Base-by-base conservation (phyloP, 2,329 filamentous ascomycete species). In the Apiospora koreana region DNA sequence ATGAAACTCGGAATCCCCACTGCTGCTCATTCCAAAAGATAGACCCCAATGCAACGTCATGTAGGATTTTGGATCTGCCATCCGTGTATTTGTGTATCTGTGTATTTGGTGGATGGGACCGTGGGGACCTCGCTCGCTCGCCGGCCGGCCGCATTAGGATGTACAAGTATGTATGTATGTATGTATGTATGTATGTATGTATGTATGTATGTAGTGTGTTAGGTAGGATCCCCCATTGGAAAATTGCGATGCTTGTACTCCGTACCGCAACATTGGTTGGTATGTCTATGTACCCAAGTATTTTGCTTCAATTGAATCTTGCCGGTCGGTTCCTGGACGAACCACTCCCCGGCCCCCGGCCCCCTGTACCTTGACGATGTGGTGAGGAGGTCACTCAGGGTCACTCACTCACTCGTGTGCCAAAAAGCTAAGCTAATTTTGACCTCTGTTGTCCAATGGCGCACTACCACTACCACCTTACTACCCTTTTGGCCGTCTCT, bases 41-140 rank as follows among this genome's bases (percentile, higher is more conserved):
- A 35, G 8, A 1, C 2, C 8, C 8, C 16, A 9, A 10, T 58
- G 50, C 54, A 38, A 62, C 54, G 54, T 23, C 28, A 62, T 35
- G 54, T 62, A n/a, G 54, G 54, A 38, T 62, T 38, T 62, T 62
- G 54, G 54, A 62, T 58, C 50, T 58, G 50, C 28, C 50, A 58
- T 35, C 50, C 12, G 28, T 35, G 16, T 18, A 35, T 58, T n/a
- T n/a, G n/a, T n/a, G n/a, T n/a, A 58, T 35, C 50, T 3, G 28
- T 35, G 16, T 18, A 35, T 58, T 58, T 58, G 50, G 9, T 35
- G 50, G 50, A 21, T 21, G 25, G 48, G 48, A 23, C 18, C 23
- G 23, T 16, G 28, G 48, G 23, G 28, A 31, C 28, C 54, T 62
- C 54, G 54, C 54, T 38, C 54, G 54, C 54, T 38, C 54, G 54